Base-by-base conservation (phyloP, 2,329 filamentous ascomycete species). In the Sporothrix phasma region DNA sequence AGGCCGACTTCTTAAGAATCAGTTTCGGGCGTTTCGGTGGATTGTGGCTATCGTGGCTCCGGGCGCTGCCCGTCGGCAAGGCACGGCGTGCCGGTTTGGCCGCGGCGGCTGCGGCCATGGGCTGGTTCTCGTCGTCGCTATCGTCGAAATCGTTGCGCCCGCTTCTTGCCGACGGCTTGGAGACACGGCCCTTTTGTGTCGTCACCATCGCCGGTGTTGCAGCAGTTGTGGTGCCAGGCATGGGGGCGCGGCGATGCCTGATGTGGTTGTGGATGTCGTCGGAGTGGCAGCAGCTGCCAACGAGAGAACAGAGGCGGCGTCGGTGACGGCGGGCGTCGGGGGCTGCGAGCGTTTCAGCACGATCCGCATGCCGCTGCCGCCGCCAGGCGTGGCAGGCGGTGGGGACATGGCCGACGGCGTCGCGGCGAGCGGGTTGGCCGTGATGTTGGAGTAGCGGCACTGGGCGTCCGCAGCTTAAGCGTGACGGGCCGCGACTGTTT, bases 91-190 rank as follows among this genome's bases (percentile, higher is more conserved):
- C 56, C 3, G 56, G 34, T 17, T 37, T 43, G 2, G 37, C 17
- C 2, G 41, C 22, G 2, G 37, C 17, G 7, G 41, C 22, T 2
- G 24, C 17, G n/a, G 37, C 29, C 34, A 22, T 22, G 5, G 39
- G 43, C 26, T 8, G 24, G 29, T 17, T 71, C 43, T 76, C 76
- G 24, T 76, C 74, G 29, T 81, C 81, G 60, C 81, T 80, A 17
- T 82, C 80, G 45, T 76, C 77, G 41, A 84, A 81, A 51, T 84
- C 80, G 67, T n/a, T 81, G 80, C n/a, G 77, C 74, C 43, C 84
- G 81, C 76, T 88, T 88, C 75, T 85, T 87, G 81, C 78, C 8
- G 81, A 84, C 5, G 85, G 84, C 68, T 85, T 87, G 15, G 82
- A 76, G 29, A 82, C 77, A 51, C 84, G 76, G 13, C 83, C 84